A percentile compares a stretch with the other conserved stretches of the same genome.
These are phyloP conservation scores for Tetragonia tetragonoides DNA, from an alignment of 148 eudicot genomes.

Conservation along the genomic window DNA sequence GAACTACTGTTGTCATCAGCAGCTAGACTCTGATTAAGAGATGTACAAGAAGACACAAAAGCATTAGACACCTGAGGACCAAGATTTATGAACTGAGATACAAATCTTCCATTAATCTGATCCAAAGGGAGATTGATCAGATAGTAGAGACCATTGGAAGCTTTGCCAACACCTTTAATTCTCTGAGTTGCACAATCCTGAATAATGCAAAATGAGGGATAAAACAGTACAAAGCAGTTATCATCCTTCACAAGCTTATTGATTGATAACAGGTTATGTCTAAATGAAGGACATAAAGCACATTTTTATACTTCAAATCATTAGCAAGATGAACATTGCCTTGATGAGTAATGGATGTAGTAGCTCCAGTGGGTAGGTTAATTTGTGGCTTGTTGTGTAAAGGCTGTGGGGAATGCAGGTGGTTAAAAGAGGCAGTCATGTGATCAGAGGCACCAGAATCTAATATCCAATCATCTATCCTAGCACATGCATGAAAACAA, in stretches of 20 bases:
- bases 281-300: neutral
- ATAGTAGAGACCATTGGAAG: neutral
- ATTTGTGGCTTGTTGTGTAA: neutral
- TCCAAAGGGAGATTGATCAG: neutral
- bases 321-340: neutral
- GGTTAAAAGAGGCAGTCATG: neutral
- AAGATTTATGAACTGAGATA: no score
- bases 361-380: neutral
- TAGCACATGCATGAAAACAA: neutral
- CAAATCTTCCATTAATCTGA: neutral
- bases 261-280: neutral
- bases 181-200: neutral
- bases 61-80: no score
- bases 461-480: neutral
- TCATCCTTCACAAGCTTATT: neutral
- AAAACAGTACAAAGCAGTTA: neutral
- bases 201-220: neutral
- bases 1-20: neutral
- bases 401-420: neutral
- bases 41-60: no score
- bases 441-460: neutral
- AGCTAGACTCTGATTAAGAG: no score
- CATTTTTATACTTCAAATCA: neutral
- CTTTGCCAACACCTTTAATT: neutral
- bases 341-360: neutral